Base-by-base conservation (phyloP, 495 filamentous ascomycete species). In the Hapsidospora chrysogenum region DNA sequence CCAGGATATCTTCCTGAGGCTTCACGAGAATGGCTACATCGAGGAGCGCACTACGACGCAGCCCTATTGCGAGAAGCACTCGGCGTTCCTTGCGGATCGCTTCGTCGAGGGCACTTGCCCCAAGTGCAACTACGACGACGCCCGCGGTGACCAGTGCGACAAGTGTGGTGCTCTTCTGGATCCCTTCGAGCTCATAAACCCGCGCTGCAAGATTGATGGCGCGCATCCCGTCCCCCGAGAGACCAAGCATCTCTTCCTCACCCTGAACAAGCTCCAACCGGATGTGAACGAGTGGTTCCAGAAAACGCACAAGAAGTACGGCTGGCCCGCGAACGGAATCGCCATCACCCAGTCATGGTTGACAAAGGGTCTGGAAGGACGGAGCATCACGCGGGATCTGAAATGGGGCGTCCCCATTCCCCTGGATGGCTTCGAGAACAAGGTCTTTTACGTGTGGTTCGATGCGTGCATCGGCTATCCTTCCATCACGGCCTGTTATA, bases 391-490 rank as follows among this genome's bases (percentile, higher is more conserved):
- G n/a, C 59, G 87, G 44, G 85, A 93, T 57, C 63, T 96, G 33
- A 83, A 76, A 53, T 94, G 85, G 85, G 85, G 85, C 46, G 80
- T 78, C 8, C 66, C 76, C 1, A 70, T 87, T 9, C 81, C 81
- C 5, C 45, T 64, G 16, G 54, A 56, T 3, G 76, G 70, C 8
- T 87, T 76, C 31, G 76, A 77, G 38, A 65, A 78, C 38, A 92
- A 92, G 64, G 85, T 92, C 39, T 67, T 96, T 41, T 97, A 97
- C 45, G 85, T 93, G 26, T 97, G 89, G 89, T 97, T 97, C 46
- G 89, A 97, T 54, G 89, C 89, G 25, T 93, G 85, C 54, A 92
- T 94, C 41, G 89, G 89, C 8, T 97, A 97, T 50, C 74, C 82
- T 4, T 93, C 85, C 0, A 97, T 97, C 43, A 96, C 89, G 5